Base-by-base conservation (phyloP, 2,329 filamentous ascomycete genomes). In the Emmonsia crescens region DNA sequence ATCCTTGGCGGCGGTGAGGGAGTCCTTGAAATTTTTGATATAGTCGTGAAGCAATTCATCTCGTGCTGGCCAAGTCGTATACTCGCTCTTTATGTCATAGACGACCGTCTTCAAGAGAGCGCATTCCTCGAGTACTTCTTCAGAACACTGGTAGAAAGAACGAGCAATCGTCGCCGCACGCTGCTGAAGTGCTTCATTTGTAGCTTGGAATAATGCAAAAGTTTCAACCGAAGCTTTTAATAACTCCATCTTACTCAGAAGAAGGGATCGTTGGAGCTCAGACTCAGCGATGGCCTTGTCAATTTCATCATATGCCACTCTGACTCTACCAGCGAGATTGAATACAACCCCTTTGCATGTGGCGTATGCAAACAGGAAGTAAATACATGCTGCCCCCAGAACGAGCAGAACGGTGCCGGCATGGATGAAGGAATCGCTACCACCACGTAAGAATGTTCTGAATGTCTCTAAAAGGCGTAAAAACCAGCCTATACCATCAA, bases 361-460 rank as follows among this genome's bases (percentile, higher is more conserved):
- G 9, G 29, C 46, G 46, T 49, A 58, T 10, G 57, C 51, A 27
- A 40, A 48, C 4, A 56, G 9, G 4, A 61, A 27, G 29, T 60
- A 38, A 27, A 59, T 38, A 16, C 51, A 49, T 29, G 51, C 24
- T 33, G 59, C 44, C 8, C 63, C 31, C 10, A 63, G 16, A n/a
- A 60, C 27, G 9, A 55, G n/a, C n/a, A 60, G 21, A 12, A 58
- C 16, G 10, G n/a, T 12, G 38, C 59, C 46, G 27, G 14, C 57
- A 29, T 46, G 49, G 29, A 52, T 9, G 24, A 59, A 60, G 12
- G 31, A 6, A 29, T 21, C 14, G 27, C 14, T 49, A 16, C 24
- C 4, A 10, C 12, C 42, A 10, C 49, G 14, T 21, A 59, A 27
- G 16, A 46, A 27, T 46, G 57, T 19, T 49, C 6, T 59, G 42